These are phyloP conservation scores for Saxophila tyrrhenica DNA, from an alignment of 495 filamentous ascomycete genomes.

Conservation along the genomic window DNA sequence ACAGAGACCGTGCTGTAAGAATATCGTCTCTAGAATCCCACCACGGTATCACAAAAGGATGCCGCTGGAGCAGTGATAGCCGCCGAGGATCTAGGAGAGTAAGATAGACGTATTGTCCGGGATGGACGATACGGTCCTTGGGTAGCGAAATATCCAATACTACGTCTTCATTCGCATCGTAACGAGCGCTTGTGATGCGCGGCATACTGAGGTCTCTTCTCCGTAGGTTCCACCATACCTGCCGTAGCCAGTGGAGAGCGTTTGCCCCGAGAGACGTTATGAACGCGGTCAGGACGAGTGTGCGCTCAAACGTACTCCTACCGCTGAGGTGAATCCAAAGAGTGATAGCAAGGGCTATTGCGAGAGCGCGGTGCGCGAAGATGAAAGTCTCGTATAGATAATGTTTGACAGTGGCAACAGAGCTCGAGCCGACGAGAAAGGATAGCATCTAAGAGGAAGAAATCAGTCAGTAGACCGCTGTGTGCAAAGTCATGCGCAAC, in stretches of 20 bases:
- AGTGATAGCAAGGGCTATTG: not conserved
- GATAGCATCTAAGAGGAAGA: not conserved
- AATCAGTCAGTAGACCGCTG: not conserved
- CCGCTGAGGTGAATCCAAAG: not conserved
- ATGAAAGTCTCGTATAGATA: not conserved
- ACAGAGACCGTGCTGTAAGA: not conserved
- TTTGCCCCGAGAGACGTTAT: not conserved
- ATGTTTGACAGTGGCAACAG: not conserved
- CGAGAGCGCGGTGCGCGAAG: not conserved
- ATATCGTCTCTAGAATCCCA: not conserved
- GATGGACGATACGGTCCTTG: not conserved
- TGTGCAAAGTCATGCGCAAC: not conserved
- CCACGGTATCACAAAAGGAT: not conserved
- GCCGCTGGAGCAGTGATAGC: not conserved
- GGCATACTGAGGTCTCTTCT: not conserved
- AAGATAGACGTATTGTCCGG: not conserved
- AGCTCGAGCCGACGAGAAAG: not conserved
- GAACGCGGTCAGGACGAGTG: not conserved
- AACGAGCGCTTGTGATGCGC: not conserved
- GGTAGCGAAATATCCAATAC: not conserved
- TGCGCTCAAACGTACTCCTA: not conserved
- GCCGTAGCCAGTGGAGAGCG: not conserved
- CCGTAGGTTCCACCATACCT: not conserved
- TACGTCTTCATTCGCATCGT: not conserved
- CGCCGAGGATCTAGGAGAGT: not conserved